Conservation (phyloP, 2,329 filamentous ascomycete genomes). For the Exserohilum rostratum region DNA sequence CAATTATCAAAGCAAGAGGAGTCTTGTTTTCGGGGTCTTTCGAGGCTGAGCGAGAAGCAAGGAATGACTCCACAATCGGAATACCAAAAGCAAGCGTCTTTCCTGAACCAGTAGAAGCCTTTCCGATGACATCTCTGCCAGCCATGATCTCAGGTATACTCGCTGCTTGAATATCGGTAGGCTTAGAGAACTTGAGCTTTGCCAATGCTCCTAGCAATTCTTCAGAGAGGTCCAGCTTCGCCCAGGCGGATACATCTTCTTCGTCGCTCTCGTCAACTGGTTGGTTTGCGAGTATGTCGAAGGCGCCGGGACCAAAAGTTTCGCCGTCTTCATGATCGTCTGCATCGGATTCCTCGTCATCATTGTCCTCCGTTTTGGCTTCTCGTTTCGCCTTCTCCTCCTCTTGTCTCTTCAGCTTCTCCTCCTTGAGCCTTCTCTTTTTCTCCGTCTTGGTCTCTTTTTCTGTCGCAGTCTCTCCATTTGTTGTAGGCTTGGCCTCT, state of each 20-base stretch:
- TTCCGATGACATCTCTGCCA: constrained; percentile 91
- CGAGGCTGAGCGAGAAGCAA: constrained; percentile 55
- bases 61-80: constrained; percentile 84
- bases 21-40: constrained; percentile 48
- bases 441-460: constrained; percentile 23
- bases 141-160: constrained; percentile 82
- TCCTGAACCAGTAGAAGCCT: constrained; percentile 93
- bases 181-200: constrained; percentile 77
- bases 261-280: constrained; percentile 62
- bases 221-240: constrained; percentile 72
- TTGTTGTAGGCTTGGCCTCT: constrained; percentile 43
- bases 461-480: constrained; percentile 11
- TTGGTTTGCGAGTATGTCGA: constrained; percentile 61
- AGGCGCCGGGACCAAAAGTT: constrained; percentile 50
- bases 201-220: constrained; percentile 75
- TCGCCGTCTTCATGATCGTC: constrained; percentile 34
- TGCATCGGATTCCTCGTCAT: constrained; percentile 29
- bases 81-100: constrained; percentile 96
- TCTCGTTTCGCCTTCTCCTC: constrained; percentile 25
- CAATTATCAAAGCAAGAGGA: constrained; percentile 74
- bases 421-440: constrained; percentile 19
- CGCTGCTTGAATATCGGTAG: constrained; percentile 79
- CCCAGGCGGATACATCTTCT: constrained; percentile 80
- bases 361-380: constrained; percentile 15
- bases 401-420: constrained; percentile 29